Base-by-base conservation (phyloP, 352 stramenopile genomes). In the Globisporangium radiosum region DNA sequence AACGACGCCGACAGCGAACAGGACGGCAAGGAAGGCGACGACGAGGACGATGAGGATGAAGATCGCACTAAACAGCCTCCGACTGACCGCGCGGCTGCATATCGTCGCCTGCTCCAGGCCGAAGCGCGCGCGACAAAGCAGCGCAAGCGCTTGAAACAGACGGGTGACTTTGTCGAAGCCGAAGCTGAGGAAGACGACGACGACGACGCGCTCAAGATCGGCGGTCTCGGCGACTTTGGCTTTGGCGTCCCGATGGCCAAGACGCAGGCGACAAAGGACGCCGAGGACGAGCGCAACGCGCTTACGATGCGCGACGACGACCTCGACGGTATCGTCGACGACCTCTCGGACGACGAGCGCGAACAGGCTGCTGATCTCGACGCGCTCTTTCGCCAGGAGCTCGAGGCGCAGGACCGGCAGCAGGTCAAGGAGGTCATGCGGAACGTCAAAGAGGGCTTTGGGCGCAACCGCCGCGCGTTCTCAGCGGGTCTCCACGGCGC, bases 371-470 rank as follows among this genome's bases (percentile, higher is more conserved):
- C 84, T 45, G 77, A 92, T 44, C 59, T 91, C 45, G 81, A 91
- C 4, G 81, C 89, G 53, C 76, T 90, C 60, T 87, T 90, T 60
- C 85, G 83, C 7, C 71, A 75, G 15, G 77, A 91, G 55, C 68
- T 81, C 11, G 82, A 92, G 54, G 73, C 83, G 4, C 65, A 81
- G 50, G 85, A 94, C 64, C 75, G 73, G 0, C 60, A 90, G 14
- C 76, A 90, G 39, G 75, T 94, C 10, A 85, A 85, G 57, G 82
- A 90, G 59, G 85, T 94, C 3, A 94, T 94, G 79, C 79, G 85
- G 19, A 92, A 92, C 57, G 85, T 94, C n/a, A 91, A 91, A 56
- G 85, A 94, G 56, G 85, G 85, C 50, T 94, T 92, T 62, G 85
- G 85, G 15, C 81, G 85, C 65, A 94, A 92, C 57, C 82, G 83